phyloP scores from a whole-genome alignment of 2,329 filamentous ascomycete genomes.

The Calonectria hongkongensis region DNA sequence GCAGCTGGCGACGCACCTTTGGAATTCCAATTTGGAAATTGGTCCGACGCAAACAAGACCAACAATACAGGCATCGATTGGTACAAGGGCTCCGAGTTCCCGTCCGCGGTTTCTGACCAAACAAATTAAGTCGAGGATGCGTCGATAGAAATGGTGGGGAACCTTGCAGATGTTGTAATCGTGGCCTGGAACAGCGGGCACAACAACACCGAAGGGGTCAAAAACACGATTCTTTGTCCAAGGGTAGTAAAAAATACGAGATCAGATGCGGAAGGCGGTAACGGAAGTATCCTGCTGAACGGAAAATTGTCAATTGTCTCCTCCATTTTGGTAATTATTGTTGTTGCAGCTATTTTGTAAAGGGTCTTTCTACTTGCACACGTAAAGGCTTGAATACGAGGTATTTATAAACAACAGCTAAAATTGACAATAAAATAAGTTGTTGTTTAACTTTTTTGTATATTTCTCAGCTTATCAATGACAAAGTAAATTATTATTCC shows the following conservation, averaged over 20 bases:
- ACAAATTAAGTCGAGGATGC: neutral
- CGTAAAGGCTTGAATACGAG: too few relatives aligned
- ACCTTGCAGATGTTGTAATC: neutral
- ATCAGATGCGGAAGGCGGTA: neutral
- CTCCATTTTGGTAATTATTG: too few relatives aligned
- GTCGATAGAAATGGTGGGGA: constrained; percentile 8
- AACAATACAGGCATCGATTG: neutral
- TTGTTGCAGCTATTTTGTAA: too few relatives aligned
- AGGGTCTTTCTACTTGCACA: too few relatives aligned
- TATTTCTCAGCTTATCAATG: too few relatives aligned
- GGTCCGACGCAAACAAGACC: neutral
- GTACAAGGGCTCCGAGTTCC: constrained; percentile 2
- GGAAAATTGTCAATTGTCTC: too few relatives aligned
- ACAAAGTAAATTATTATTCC: too few relatives aligned
- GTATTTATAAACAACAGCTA: too few relatives aligned
- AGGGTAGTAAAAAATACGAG: neutral
- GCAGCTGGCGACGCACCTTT: neutral
- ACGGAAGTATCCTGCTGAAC: neutral
- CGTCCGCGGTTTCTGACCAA: neutral
- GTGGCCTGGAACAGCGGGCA: neutral
- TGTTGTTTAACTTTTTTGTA: too few relatives aligned
- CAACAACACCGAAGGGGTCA: neutral
- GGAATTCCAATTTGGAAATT: neutral
- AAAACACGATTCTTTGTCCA: neutral
- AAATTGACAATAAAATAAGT: too few relatives aligned